Percentiles rank a stretch among this genome's conserved stretches.
These are phyloP conservation scores for Thielaviopsis populi DNA, from an alignment of 2,329 filamentous ascomycete species.

Conservation along the genomic window DNA sequence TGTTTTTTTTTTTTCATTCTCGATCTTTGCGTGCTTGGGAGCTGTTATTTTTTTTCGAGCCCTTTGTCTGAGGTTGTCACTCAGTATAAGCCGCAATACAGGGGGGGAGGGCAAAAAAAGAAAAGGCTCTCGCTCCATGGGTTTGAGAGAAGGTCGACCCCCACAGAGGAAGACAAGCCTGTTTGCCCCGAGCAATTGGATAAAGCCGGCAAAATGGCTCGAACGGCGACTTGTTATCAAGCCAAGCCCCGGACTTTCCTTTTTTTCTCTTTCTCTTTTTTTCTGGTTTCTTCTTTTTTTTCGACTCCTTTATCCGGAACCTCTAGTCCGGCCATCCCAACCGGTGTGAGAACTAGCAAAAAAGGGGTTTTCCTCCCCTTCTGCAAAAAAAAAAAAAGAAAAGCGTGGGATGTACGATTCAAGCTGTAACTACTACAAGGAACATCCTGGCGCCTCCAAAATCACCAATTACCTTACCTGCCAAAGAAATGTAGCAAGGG, in stretches of 20 bases:
- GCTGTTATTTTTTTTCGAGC: no score
- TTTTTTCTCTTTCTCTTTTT: not conserved
- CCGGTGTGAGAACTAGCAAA: not conserved
- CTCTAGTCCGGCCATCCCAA: not conserved
- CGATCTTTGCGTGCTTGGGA: no score
- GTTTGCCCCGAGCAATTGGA: not conserved
- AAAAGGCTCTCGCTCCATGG: no score
- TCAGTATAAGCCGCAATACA: no score
- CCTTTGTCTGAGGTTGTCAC: no score
- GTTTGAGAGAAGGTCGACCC: not conserved
- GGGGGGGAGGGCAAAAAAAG: no score
- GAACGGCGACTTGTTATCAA: not conserved
- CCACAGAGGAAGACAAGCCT: not conserved
- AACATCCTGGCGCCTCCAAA: not conserved
- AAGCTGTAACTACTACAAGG: not conserved
- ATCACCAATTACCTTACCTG: not conserved
- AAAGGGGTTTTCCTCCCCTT: not conserved
- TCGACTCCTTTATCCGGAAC: not conserved
- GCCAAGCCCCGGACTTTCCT: not conserved
- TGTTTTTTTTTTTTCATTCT: no score
- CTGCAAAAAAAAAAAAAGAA: no score
- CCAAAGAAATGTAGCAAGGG: not conserved
- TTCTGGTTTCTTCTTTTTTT: not conserved
- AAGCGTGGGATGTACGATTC: constrained; percentile 1
- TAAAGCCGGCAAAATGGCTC: not conserved